Base-by-base conservation (phyloP, 768 basidiomycete genomes). In the Clitopilus passeckerianus region DNA sequence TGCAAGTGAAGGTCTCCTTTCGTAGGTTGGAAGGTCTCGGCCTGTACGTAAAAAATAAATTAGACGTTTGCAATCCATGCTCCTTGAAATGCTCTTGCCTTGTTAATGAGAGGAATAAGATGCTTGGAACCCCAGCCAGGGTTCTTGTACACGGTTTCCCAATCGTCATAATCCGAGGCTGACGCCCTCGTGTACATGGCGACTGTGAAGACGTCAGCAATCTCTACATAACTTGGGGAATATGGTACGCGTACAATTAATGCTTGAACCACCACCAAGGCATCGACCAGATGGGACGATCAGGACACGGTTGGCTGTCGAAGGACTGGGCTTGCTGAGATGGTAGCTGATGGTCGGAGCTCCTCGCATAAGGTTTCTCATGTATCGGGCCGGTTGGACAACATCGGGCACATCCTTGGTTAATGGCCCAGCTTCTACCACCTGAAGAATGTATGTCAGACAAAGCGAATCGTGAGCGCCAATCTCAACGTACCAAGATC, bases 161-260 rank as follows among this genome's bases (percentile, higher is more conserved):
- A 87, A 54, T 82, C 82, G 61, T 89, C 84, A 53, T 82, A 87
- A 65, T 89, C 87, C 0, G 85, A 86, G 1, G 83, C 80, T 7
- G 81, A 69, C 14, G 84, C 80, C 22, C 87, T 79, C 0, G 78
- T 81, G 61, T 87, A 88, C 75, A 82, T 75, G 67, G 77, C 75
- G 60, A 79, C 79, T 80, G 50, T 2, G 22, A 24, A 52, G 22
- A n/a, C 20, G 9, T 34, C 44, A 27, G 43, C 27, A 4, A 20
- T 41, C 20, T 56, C 35, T 23, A 9, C 12, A 52, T 50, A 10
- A 10, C 22, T 10, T 23, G 3, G 46, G 5, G 20, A 20, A 18
- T 22, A 15, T 24, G 30, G 34, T 27, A 57, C 3, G 65, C 78
- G 53, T 54, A 85, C 86, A 84, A 62, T 87, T 89, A 16, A 88